These are phyloP conservation scores for Kuraishia cidri DNA, from an alignment of 805 yeast genomes.

Conservation along the genomic window DNA sequence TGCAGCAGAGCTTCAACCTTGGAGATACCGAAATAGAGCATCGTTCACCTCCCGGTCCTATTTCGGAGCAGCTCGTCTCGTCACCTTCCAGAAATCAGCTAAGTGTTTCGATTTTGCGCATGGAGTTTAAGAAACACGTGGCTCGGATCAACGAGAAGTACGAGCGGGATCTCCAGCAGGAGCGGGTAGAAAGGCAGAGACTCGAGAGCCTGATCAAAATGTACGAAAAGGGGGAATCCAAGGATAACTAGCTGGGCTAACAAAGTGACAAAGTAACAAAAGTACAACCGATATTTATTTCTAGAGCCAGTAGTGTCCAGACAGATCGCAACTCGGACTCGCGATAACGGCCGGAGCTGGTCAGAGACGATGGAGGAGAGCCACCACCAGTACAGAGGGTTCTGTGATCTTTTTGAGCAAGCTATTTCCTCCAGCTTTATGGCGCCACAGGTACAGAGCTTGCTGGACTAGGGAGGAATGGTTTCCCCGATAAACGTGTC, in stretches of 20 bases:
- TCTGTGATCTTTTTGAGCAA: too few species aligned
- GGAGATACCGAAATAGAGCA: neutral
- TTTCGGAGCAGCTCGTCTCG: constrained; percentile 4
- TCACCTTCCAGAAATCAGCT: constrained; percentile 6
- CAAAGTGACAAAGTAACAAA: neutral
- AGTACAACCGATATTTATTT: too few species aligned
- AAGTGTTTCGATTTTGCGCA: constrained; percentile 46
- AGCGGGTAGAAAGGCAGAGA: constrained; percentile 39
- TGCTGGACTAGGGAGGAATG: too few species aligned
- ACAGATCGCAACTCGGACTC: too few species aligned
- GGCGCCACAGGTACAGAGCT: too few species aligned
- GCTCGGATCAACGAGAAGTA: constrained; percentile 52
- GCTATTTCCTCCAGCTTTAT: too few species aligned
- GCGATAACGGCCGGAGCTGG: too few species aligned
- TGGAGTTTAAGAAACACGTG: constrained; percentile 62
- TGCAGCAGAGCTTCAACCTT: constrained; percentile 4
- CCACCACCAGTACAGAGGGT: too few species aligned
- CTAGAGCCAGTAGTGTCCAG: too few species aligned
- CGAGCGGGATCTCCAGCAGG: constrained; percentile 49
- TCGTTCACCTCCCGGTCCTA: constrained; percentile 4
- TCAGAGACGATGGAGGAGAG: too few species aligned
- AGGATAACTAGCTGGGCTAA: neutral
- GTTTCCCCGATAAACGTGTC: constrained; percentile 6
- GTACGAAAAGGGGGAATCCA: constrained; percentile 2
- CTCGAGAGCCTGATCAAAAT: constrained; percentile 27